A percentile compares a stretch with the other conserved stretches of the same genome.
Evolutionary conservation across 129 eudicot species (phyloP).

Genomic region (Deinandra increscens): DNA sequence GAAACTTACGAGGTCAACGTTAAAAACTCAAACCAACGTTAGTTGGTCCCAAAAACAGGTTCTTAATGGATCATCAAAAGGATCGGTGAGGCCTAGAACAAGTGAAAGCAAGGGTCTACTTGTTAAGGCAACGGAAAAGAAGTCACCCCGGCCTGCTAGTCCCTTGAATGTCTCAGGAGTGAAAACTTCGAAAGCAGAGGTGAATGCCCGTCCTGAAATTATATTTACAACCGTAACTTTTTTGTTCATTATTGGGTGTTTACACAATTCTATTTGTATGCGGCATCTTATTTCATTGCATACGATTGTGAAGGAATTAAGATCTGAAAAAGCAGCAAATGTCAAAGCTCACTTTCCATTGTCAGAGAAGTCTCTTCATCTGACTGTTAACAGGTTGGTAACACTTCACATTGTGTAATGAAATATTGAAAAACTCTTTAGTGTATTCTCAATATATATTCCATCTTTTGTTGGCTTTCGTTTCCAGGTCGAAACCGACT

Average conservation of each 20-base stretch:
- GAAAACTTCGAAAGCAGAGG: constrained; percentile 49
- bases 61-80: constrained; percentile 40
- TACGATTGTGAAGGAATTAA: constrained; percentile 33
- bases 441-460: constrained; percentile 6
- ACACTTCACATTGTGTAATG: background rate
- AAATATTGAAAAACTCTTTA: background rate
- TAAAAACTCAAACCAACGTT: constrained; percentile 33
- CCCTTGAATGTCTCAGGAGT: constrained; percentile 27
- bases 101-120: constrained; percentile 24
- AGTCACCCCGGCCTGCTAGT: constrained; percentile 38
- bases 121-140: constrained; percentile 43
- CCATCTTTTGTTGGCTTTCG: background rate
- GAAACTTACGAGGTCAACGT: constrained; percentile 30
- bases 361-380: constrained; percentile 38
- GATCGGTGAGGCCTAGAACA: constrained; percentile 36
- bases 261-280: background rate
- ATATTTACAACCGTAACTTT: background rate
- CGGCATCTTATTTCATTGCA: constrained; percentile 3
- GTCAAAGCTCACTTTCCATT: constrained; percentile 31
- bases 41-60: constrained; percentile 33
- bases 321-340: constrained; percentile 33
- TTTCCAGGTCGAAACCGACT: constrained; percentile 43
- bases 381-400: constrained; percentile 46
- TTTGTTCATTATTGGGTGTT: background rate
- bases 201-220: constrained; percentile 22